Evolutionary conservation across 257 asterid genomes (phyloP), one percentile per base, ranked within the genome.

Genomic region (Agastache rugosa): DNA sequence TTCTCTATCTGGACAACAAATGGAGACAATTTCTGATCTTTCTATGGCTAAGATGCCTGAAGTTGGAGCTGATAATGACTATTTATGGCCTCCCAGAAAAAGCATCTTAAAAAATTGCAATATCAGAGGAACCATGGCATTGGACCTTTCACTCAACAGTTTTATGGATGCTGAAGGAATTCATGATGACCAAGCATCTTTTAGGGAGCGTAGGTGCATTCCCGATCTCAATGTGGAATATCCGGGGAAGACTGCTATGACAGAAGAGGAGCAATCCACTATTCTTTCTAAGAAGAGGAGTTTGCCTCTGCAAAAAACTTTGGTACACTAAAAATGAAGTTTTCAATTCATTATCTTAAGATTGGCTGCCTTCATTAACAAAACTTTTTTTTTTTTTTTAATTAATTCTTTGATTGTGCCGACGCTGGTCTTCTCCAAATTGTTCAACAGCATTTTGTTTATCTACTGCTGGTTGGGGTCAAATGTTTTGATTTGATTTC

Each of bases 61-160:
- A 75, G 75, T 69, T 78, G 87, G 80, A 71, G 72, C 42, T 65
- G 67, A 39, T 74, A 72, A 67, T 42, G 74, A 58, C 51, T 23
- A 60, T 41, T 55, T 68, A 56, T 41, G 75, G 75, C 77, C 81
- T 74, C 67, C 80, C 0, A 56, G 77, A 19, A 78, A 79, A 64
- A 80, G 45, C 78, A 66, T 53, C 29, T 17, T 20, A 9, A 84
- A 78, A 69, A 87, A 86, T 81, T 51, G 69, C 75, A 71, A 70
- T n/a, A 35, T 39, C 42, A 55, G 76, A 75, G 81, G 61, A 60
- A 80, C 82, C 34, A 83, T 70, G 59, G 84, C 81, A 15, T 69
- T 85, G 80, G 94, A 87, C 79, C 89, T 89, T 70, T 85, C 98
- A 15, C 80, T 88, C 63, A 72, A 79, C 80, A 87, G 86, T 84